A percentile compares a stretch with the other conserved stretches of the same genome.
Evolutionary conservation across 2,329 filamentous ascomycete genomes (phyloP).

Genomic region (Paecilomyces fulvus): DNA sequence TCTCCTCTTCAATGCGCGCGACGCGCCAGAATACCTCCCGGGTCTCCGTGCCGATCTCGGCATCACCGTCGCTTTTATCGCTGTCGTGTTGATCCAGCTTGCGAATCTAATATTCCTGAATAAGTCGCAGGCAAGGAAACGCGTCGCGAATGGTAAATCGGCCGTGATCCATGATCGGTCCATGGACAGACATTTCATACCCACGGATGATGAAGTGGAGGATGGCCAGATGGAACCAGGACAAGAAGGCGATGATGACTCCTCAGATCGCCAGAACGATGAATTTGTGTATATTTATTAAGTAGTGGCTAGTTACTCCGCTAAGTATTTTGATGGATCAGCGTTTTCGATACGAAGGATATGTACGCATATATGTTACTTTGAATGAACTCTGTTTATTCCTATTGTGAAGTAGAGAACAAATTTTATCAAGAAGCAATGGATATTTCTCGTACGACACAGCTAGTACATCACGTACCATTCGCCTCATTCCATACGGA

Average conservation of each 20-base stretch:
- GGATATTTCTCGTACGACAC: not conserved
- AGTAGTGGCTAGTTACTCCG: not conserved
- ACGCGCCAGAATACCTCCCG: constrained; percentile 51
- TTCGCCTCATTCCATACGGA: constrained; percentile 13
- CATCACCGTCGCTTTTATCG: constrained; percentile 43
- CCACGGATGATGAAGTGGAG: constrained; percentile 12
- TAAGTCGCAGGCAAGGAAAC: constrained; percentile 45
- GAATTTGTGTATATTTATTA: constrained; percentile 59
- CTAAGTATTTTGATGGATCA: not conserved
- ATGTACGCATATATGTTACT: not conserved
- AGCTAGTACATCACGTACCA: not conserved
- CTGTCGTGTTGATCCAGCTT: constrained; percentile 46
- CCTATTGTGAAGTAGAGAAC: not conserved
- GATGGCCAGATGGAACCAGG: constrained; percentile 9
- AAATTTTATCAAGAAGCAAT: not conserved
- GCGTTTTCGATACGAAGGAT: not conserved
- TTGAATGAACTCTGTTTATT: not conserved
- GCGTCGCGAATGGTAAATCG: constrained; percentile 53
- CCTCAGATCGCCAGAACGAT: constrained; percentile 56
- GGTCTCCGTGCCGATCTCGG: constrained; percentile 46
- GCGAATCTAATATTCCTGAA: constrained; percentile 47
- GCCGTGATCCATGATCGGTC: constrained; percentile 52
- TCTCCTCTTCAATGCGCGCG: constrained; percentile 49
- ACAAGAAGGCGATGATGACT: constrained; percentile 39
- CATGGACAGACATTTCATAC: constrained; percentile 47